phyloP scores from a whole-genome alignment of 331 rosid species.

The Acacia concinna region DNA sequence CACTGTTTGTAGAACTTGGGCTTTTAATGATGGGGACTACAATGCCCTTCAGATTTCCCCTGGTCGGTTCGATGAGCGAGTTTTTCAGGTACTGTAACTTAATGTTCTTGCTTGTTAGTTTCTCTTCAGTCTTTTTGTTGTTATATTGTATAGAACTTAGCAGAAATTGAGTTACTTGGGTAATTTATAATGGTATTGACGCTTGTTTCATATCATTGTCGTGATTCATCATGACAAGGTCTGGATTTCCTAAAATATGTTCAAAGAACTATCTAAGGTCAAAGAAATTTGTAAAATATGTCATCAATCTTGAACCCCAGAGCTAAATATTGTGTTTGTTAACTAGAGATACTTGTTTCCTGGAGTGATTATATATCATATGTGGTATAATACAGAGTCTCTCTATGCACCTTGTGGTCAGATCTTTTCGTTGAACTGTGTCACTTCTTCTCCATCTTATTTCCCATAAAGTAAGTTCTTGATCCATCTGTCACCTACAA shows the following conservation, averaged over 20 bases:
- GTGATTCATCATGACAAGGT: conserved; percentile 11
- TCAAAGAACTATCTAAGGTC: conserved; percentile 5
- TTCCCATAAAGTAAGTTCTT: not conserved
- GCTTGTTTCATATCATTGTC: conserved; percentile 25
- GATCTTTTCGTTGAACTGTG: not conserved
- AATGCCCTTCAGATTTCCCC: conserved; percentile 95
- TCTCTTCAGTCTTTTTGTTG: conserved; percentile 16
- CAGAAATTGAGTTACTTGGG: conserved; percentile 30
- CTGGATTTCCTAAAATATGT: not conserved
- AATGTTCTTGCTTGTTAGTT: conserved; percentile 18
- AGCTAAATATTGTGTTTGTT: conserved; percentile 22
- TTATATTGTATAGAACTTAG: not conserved
- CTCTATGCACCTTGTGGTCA: not conserved
- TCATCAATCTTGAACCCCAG: conserved; percentile 2
- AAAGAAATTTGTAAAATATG: conserved; percentile 3
- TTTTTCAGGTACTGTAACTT: conserved; percentile 67
- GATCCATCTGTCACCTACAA: not conserved
- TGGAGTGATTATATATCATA: not conserved
- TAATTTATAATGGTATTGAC: not conserved
- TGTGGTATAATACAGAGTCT: conserved; percentile 9
- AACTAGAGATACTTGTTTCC: conserved; percentile 3
- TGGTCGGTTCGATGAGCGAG: conserved; percentile 78
- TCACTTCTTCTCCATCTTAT: not conserved
- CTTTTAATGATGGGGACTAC: conserved; percentile 86
- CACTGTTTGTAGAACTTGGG: conserved; percentile 98